phyloP scores from a whole-genome alignment of 345 rosid genomes.

The Murraya koenigii region DNA sequence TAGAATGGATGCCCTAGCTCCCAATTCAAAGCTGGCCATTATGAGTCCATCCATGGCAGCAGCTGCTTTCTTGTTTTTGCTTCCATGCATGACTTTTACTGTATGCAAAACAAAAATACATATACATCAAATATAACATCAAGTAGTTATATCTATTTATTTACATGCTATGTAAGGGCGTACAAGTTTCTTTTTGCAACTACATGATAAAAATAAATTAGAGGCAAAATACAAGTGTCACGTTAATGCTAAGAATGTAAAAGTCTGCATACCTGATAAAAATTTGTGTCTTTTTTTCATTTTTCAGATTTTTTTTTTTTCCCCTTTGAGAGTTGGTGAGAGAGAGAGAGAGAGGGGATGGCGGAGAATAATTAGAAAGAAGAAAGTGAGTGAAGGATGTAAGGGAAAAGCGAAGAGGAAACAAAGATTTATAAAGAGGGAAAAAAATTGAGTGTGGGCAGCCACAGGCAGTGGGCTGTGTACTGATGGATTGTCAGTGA shows the following conservation, averaged over 20 bases:
- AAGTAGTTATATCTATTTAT: neutral
- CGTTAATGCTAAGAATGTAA: neutral
- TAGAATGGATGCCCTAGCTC: neutral
- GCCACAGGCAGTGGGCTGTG: conserved; percentile 32
- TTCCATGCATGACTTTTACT: conserved; percentile 18
- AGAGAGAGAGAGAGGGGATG: conserved; percentile 7
- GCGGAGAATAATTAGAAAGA: conserved; percentile 4
- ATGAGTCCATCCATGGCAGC: neutral
- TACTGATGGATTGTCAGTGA: conserved; percentile 37
- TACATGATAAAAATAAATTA: neutral
- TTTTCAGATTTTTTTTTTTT: conserved; percentile 22
- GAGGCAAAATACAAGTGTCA: neutral
- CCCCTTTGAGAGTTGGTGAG: neutral
- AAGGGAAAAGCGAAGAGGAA: conserved; percentile 5
- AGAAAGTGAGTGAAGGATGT: neutral
- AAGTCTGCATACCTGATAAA: conserved; percentile 38
- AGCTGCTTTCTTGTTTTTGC: neutral
- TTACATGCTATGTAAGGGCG: no score
- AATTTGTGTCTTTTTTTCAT: conserved; percentile 30
- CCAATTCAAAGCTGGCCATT: conserved; percentile 4
- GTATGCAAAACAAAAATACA: neutral
- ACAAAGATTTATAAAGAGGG: conserved; percentile 19
- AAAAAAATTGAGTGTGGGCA: neutral
- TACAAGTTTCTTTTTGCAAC: neutral
- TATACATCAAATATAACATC: neutral